Base-by-base conservation (phyloP, 768 basidiomycete species). In the Kwoniella mangroviensis region DNA sequence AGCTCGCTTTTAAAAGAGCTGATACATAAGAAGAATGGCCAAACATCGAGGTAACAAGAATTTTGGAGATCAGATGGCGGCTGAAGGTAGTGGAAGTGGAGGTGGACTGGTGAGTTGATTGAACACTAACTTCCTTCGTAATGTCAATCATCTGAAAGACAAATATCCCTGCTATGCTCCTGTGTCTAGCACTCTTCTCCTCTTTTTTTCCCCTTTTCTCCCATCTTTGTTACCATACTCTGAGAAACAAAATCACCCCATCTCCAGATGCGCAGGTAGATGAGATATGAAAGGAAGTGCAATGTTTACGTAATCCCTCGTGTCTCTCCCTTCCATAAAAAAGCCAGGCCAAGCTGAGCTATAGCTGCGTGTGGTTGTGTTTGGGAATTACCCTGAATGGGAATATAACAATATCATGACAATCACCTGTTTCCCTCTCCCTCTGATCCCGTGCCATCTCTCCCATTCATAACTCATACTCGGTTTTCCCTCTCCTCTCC, bases 1-100 rank as follows among this genome's bases (percentile, higher is more conserved):
- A 34, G 34, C 34, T 34, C 34, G 34, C 34, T 34, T 34, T 34
- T 7, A 34, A 7, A 34, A 7, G 34, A 34, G 34, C 51, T 55
- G 4, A 19, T 24, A 55, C 21, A 21, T 21, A 9, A 9, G 11
- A 0, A 54, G 24, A 22, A 62, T 63, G 62, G 26, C 53, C 49
- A 63, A 63, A 26, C 62, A 63, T 12, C 26, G 41, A 34, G 62
- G 62, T 7, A 63, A 63, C 26, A 52, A 40, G n/a, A 34, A 26
- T 53, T 24, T 63, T 15, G 52, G 62, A 63, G 51, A 24, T 28
- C 45, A 26, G 5, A 63, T 34, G 13, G 17, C 12, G 6, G 60
- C 40, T 19, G 22, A 28, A 11, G 19, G 54, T 19, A 49, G 45
- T 19, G 45, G 45, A 4, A 19, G 13, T 15, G 45, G 45, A 6